A percentile compares a stretch with the other conserved stretches of the same genome.
These are phyloP conservation scores for Mycosphaerelloides madeirae DNA, from an alignment of 2,329 filamentous ascomycete species.

Conservation along the genomic window DNA sequence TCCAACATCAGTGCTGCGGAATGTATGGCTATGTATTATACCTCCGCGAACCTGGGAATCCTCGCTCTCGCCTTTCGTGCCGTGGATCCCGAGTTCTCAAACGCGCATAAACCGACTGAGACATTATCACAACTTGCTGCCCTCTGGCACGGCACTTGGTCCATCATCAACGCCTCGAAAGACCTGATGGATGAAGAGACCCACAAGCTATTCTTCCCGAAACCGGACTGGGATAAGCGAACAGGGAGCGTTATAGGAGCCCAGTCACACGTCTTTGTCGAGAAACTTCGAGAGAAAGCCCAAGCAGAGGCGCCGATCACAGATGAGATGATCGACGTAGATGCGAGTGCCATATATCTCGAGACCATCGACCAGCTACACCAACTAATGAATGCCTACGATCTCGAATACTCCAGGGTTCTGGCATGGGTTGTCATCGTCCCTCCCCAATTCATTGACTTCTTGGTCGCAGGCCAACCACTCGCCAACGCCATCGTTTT, in stretches of 20 bases:
- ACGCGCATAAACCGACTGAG: slow-evolving; percentile 9
- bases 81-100: slow-evolving; percentile 9
- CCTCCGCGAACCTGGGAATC: slow-evolving; percentile 17
- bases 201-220: slow-evolving; percentile 13
- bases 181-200: slow-evolving; percentile 11
- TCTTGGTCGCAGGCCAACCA: slow-evolving; percentile 6
- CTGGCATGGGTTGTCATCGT: slow-evolving; percentile 14
- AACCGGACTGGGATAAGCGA: slow-evolving; percentile 9
- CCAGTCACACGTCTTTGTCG: slow-evolving; percentile 10
- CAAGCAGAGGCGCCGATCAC: background rate
- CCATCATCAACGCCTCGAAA: slow-evolving; percentile 12
- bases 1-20: slow-evolving; percentile 11
- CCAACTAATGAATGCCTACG: slow-evolving; percentile 5
- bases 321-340: background rate
- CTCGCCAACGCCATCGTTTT: slow-evolving; percentile 14
- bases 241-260: background rate
- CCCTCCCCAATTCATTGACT: slow-evolving; percentile 13
- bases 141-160: slow-evolving; percentile 18
- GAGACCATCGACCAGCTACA: slow-evolving; percentile 13
- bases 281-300: slow-evolving; percentile 11
- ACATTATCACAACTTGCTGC: slow-evolving; percentile 12
- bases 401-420: slow-evolving; percentile 12
- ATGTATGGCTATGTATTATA: slow-evolving; percentile 16
- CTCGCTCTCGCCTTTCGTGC: slow-evolving; percentile 14
- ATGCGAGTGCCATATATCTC: slow-evolving; percentile 8